Conservation (phyloP, 2,329 filamentous ascomycete genomes). For the Hansfordia pulvinata region DNA sequence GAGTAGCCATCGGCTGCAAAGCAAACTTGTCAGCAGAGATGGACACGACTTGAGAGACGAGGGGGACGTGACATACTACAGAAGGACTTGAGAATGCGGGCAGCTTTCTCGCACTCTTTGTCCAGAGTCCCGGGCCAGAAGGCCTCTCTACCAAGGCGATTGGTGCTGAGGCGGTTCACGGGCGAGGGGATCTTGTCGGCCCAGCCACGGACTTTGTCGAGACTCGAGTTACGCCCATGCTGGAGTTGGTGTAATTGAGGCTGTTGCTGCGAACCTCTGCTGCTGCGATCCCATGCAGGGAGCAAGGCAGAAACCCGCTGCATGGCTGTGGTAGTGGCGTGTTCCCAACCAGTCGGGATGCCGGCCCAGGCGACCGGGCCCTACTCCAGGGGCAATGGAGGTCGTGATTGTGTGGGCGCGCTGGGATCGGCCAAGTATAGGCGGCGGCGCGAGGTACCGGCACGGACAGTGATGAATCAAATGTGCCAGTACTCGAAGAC, state of each 20-base stretch:
- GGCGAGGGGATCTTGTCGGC: slow-evolving; percentile 40
- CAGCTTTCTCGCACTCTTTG: slow-evolving; percentile 83
- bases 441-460: too few relatives aligned
- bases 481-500: too few relatives aligned
- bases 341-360: too few relatives aligned
- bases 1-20: slow-evolving; percentile 40
- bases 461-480: too few relatives aligned
- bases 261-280: slow-evolving; percentile 21
- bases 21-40: slow-evolving; percentile 8
- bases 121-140: slow-evolving; percentile 82
- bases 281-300: slow-evolving; percentile 20
- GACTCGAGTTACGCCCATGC: slow-evolving; percentile 16
- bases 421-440: too few relatives aligned
- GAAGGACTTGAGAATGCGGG: slow-evolving; percentile 78
- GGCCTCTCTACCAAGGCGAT: slow-evolving; percentile 52
- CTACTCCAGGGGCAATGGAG: too few relatives aligned
- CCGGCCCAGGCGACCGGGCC: too few relatives aligned
- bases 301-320: slow-evolving; percentile 32
- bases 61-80: slow-evolving; percentile 48
- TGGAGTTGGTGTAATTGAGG: slow-evolving; percentile 13
- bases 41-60: slow-evolving; percentile 3
- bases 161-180: slow-evolving; percentile 54
- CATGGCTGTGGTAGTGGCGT: too few relatives aligned
- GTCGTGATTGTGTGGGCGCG: too few relatives aligned
- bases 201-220: slow-evolving; percentile 28